Conservation (phyloP, 2,329 filamentous ascomycete genomes). For the Claviceps purpurea region DNA sequence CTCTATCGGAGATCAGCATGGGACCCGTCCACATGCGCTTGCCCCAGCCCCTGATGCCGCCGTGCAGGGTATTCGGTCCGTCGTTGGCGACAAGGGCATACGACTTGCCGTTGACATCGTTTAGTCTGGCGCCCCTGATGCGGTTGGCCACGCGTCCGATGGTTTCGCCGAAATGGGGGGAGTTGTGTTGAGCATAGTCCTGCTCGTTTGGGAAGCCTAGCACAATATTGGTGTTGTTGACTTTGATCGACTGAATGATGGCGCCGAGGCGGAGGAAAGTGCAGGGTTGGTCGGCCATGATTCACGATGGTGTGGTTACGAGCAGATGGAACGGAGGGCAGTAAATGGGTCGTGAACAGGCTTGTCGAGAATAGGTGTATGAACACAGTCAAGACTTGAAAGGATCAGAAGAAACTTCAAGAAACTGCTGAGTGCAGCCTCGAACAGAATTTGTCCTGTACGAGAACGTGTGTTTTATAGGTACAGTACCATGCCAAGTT, state of each 20-base stretch:
- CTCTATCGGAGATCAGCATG: conserved; percentile 37
- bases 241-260: conserved; percentile 67
- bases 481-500: background rate
- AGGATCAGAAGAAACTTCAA: too few species aligned
- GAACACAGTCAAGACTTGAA: too few species aligned
- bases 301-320: background rate
- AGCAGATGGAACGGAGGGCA: background rate
- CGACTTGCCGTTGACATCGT: conserved; percentile 54
- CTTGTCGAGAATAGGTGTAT: background rate
- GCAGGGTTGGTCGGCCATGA: conserved; percentile 37
- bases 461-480: too few species aligned
- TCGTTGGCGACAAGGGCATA: conserved; percentile 67
- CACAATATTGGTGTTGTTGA: conserved; percentile 75
- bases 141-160: conserved; percentile 82
- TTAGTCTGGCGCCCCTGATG: conserved; percentile 57
- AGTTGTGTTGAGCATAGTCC: conserved; percentile 63
- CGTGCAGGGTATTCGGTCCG: conserved; percentile 62
- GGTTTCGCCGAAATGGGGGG: conserved; percentile 78
- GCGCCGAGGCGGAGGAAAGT: conserved; percentile 63
- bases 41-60: conserved; percentile 64
- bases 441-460: too few species aligned
- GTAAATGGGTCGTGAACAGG: background rate
- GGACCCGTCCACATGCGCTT: conserved; percentile 68
- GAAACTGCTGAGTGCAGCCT: too few species aligned
- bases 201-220: conserved; percentile 68